Evolutionary conservation across 176 grass and related monocot genomes (phyloP).

Genomic region (Oryza rufipogon): DNA sequence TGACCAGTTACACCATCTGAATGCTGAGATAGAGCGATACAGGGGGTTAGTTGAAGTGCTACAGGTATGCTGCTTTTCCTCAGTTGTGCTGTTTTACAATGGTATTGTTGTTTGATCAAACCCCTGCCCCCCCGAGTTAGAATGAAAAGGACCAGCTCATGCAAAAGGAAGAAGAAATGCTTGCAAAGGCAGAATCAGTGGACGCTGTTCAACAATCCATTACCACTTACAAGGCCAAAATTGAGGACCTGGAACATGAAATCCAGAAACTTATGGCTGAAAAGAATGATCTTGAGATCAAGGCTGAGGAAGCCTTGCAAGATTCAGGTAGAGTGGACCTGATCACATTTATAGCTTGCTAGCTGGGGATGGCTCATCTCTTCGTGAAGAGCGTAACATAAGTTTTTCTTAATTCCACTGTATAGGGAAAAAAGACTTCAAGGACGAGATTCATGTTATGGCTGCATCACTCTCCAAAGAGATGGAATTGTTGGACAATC

Average conservation of each 20-base stretch:
- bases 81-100: slow-evolving; percentile 21
- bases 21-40: slow-evolving; percentile 73
- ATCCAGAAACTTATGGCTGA: slow-evolving; percentile 66
- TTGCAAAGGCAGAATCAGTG: slow-evolving; percentile 61
- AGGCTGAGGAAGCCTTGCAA: slow-evolving; percentile 85
- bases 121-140: slow-evolving; percentile 36
- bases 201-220: slow-evolving; percentile 67
- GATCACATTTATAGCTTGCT: slow-evolving; percentile 8
- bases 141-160: slow-evolving; percentile 68
- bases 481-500: slow-evolving; percentile 92
- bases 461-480: slow-evolving; percentile 84
- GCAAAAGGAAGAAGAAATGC: slow-evolving; percentile 84
- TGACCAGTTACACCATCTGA: slow-evolving; percentile 79
- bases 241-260: slow-evolving; percentile 75
- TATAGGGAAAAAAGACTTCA: slow-evolving; percentile 92
- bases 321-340: slow-evolving; percentile 75
- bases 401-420: slow-evolving; percentile 20
- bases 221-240: slow-evolving; percentile 70
- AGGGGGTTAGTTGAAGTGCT: slow-evolving; percentile 72
- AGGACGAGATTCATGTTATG: slow-evolving; percentile 96
- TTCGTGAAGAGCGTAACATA: slow-evolving; percentile 34
- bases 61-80: slow-evolving; percentile 62
- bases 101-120: slow-evolving; percentile 6
- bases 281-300: slow-evolving; percentile 90
- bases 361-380: not conserved